Evolutionary conservation across 2,329 filamentous ascomycete genomes (phyloP).

Genomic region (Ophiostoma piceae): DNA sequence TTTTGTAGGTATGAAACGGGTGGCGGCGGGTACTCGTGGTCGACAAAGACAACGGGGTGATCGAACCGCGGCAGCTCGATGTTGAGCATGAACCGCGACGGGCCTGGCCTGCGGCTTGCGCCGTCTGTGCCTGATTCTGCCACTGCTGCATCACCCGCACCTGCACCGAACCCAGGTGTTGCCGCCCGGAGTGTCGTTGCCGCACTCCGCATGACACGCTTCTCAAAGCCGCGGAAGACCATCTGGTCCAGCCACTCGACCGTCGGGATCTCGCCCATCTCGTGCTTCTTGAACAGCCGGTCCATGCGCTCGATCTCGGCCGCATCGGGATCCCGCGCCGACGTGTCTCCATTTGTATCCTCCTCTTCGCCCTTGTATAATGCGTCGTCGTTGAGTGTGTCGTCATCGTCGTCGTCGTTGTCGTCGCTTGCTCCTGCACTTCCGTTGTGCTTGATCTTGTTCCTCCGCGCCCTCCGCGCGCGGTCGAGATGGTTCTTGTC

Average conservation of each 20-base stretch:
- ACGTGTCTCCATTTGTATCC: conserved; percentile 42
- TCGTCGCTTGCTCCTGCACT: conserved; percentile 40
- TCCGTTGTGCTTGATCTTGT: conserved; percentile 36
- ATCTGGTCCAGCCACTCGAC: conserved; percentile 95
- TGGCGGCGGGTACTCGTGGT: conserved; percentile 84
- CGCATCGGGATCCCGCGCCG: conserved; percentile 58
- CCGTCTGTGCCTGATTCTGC: conserved; percentile 31
- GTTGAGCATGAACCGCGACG: conserved; percentile 71
- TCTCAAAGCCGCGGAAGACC: conserved; percentile 86
- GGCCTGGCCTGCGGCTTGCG: conserved; percentile 37
- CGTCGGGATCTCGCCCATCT: conserved; percentile 90
- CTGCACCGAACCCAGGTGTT: conserved; percentile 40
- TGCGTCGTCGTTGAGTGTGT: conserved; percentile 29
- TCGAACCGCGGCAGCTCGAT: conserved; percentile 93
- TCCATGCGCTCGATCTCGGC: conserved; percentile 87
- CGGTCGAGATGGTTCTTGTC: conserved; percentile 47
- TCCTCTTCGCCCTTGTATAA: conserved; percentile 36
- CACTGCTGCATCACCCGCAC: conserved; percentile 29
- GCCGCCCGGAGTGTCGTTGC: conserved; percentile 56
- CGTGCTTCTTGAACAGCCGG: conserved; percentile 89
- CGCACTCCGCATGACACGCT: conserved; percentile 54
- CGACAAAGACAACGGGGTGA: conserved; percentile 90
- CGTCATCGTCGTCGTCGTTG: conserved; percentile 36
- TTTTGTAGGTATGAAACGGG: conserved; percentile 72
- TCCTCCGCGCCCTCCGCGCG: conserved; percentile 37